phyloP scores from a whole-genome alignment of 768 basidiomycete species.

The Russula vinacea region DNA sequence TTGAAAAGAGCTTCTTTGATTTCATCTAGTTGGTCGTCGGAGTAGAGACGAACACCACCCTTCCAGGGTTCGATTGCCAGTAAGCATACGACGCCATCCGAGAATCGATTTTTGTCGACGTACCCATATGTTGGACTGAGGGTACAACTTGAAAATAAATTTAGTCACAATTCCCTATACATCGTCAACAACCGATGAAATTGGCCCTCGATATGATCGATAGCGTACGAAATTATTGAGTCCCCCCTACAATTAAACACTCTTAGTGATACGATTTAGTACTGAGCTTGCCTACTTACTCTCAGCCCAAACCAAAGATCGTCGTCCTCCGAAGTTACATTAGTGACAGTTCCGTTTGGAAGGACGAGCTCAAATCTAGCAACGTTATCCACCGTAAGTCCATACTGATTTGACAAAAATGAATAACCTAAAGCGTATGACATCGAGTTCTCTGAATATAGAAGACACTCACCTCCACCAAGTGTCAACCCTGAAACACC shows the following conservation, averaged over 20 bases:
- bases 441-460: not conserved
- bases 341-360: conserved; percentile 31
- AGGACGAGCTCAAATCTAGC: conserved; percentile 33
- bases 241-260: conserved; percentile 12
- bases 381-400: conserved; percentile 39
- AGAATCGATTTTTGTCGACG: not conserved
- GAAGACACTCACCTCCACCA: conserved; percentile 26
- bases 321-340: not conserved
- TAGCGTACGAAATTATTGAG: conserved; percentile 20
- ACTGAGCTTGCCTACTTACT: not conserved
- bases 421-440: conserved; percentile 36
- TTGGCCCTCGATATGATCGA: not conserved
- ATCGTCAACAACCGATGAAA: not conserved
- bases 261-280: not conserved
- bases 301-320: conserved; percentile 22
- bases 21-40: not conserved
- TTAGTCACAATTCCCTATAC: conserved; percentile 20
- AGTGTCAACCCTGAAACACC: conserved; percentile 1
- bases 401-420: conserved; percentile 34
- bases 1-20: not conserved
- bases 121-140: conserved; percentile 33
- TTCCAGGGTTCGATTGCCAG: not conserved
- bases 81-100: not conserved
- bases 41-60: not conserved
- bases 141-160: conserved; percentile 29